Evolutionary conservation across 495 filamentous ascomycete species (phyloP).

Genomic region (Lichenothelia convexa): DNA sequence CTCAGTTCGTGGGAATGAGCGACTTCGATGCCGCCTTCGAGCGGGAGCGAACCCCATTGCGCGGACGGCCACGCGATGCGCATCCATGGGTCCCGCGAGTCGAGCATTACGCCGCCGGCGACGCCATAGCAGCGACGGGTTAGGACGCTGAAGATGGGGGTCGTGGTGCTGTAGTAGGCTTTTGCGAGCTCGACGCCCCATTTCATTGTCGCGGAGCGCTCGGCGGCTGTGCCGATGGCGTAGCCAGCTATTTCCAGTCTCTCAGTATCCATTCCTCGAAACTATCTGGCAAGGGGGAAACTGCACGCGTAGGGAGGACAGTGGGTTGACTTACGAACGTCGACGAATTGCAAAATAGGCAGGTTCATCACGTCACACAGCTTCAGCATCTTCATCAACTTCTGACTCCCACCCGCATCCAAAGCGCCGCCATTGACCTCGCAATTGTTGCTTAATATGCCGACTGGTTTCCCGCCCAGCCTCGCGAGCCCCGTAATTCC

Average conservation of each 20-base stretch:
- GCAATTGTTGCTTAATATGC: constrained; percentile 37
- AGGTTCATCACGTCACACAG: constrained; percentile 47
- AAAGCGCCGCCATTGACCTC: constrained; percentile 42
- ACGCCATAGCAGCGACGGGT: constrained; percentile 40
- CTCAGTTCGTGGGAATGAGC: constrained; percentile 39
- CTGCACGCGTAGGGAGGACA: no score
- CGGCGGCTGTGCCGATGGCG: constrained; percentile 41
- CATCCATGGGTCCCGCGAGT: constrained; percentile 30
- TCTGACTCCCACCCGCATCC: constrained; percentile 40
- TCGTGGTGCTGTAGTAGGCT: constrained; percentile 39
- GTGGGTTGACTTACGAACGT: no score
- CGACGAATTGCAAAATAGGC: constrained; percentile 42
- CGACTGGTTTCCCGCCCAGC: constrained; percentile 35
- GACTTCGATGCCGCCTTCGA: constrained; percentile 42
- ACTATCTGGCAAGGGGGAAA: constrained; percentile 8
- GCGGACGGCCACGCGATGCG: constrained; percentile 38
- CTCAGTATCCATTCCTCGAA: neutral
- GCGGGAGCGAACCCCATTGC: constrained; percentile 12
- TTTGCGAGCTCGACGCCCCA: constrained; percentile 40
- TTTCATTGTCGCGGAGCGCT: constrained; percentile 43
- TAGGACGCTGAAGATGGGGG: constrained; percentile 40
- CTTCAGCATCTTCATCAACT: constrained; percentile 38
- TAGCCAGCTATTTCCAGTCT: constrained; percentile 34
- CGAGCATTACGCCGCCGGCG: constrained; percentile 43
- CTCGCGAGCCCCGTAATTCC: constrained; percentile 40